Percentiles rank a stretch among this genome's conserved stretches.
Evolutionary conservation across 139 green algal species (phyloP).

Genomic region (Pedinophyceae sp.): DNA sequence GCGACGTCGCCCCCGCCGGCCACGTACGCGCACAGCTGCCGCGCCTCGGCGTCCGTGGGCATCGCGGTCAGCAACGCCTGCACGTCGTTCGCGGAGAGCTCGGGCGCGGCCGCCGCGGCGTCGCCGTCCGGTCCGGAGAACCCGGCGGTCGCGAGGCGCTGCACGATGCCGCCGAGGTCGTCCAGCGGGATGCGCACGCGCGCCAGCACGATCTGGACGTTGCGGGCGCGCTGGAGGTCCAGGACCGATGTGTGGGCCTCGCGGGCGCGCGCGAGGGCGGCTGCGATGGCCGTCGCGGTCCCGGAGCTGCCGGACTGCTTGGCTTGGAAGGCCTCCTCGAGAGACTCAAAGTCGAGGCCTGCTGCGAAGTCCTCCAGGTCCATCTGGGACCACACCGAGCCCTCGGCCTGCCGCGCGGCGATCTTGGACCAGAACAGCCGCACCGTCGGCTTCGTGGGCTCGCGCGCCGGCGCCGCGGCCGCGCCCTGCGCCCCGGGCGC

Average conservation of each 20-base stretch:
- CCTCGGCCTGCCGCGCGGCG: slow-evolving; percentile 8
- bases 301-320: neutral
- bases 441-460: slow-evolving; percentile 12
- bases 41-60: slow-evolving; percentile 17
- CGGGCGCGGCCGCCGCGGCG: neutral
- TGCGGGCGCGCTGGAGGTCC: neutral
- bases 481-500: neutral
- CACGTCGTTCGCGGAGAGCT: slow-evolving; percentile 16
- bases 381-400: slow-evolving; percentile 20
- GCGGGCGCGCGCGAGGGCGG: neutral
- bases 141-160: slow-evolving; percentile 17
- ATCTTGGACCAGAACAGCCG: slow-evolving; percentile 32
- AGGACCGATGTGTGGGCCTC: neutral
- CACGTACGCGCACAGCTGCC: slow-evolving; percentile 10
- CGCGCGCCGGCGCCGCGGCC: neutral
- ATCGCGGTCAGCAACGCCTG: slow-evolving; percentile 13
- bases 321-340: slow-evolving; percentile 26
- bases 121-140: slow-evolving; percentile 13
- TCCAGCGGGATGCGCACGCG: slow-evolving; percentile 18
- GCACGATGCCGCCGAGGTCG: slow-evolving; percentile 19
- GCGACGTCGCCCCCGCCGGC: slow-evolving; percentile 14
- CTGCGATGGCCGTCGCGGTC: neutral
- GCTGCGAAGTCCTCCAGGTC: neutral
- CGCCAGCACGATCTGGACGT: slow-evolving; percentile 9
- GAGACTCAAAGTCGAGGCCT: slow-evolving; percentile 9